A percentile compares a stretch with the other conserved stretches of the same genome.
These are phyloP conservation scores for Penicillium odoratum DNA, from an alignment of 495 filamentous ascomycete genomes.

Conservation along the genomic window DNA sequence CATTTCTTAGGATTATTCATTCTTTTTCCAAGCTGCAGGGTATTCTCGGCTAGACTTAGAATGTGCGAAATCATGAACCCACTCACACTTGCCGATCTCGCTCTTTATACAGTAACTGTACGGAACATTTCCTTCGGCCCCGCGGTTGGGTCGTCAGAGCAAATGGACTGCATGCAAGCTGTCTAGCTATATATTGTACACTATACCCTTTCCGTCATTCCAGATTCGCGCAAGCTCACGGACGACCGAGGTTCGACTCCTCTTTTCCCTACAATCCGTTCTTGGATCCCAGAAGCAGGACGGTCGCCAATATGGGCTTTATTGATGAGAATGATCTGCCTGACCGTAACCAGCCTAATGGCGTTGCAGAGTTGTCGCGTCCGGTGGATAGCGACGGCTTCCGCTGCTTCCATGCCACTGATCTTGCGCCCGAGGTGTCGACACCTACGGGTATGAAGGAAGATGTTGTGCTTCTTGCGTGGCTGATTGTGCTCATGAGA, in stretches of 20 bases:
- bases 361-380: not conserved
- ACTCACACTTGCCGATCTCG: slow-evolving; percentile 6
- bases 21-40: not conserved
- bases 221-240: slow-evolving; percentile 8
- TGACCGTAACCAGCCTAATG: not conserved
- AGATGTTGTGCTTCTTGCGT: slow-evolving; percentile 43
- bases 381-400: slow-evolving; percentile 10
- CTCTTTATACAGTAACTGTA: slow-evolving; percentile 6
- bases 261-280: slow-evolving; percentile 4
- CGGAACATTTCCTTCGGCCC: slow-evolving; percentile 2
- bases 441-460: slow-evolving; percentile 35
- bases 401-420: slow-evolving; percentile 19
- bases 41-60: not conserved
- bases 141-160: slow-evolving; percentile 4
- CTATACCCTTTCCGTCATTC: slow-evolving; percentile 14
- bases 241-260: slow-evolving; percentile 11
- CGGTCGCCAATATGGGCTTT: slow-evolving; percentile 30
- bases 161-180: slow-evolving; percentile 5
- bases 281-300: slow-evolving; percentile 16
- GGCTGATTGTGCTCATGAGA: slow-evolving; percentile 43
- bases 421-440: slow-evolving; percentile 15
- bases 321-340: slow-evolving; percentile 20
- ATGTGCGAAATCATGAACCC: slow-evolving; percentile 1
- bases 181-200: slow-evolving; percentile 18
- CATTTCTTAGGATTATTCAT: not conserved